Evolutionary conservation across 192 early-diverging fungal species (phyloP), one percentile per base, ranked within the genome.

Genomic region (Physocladia obscura): DNA sequence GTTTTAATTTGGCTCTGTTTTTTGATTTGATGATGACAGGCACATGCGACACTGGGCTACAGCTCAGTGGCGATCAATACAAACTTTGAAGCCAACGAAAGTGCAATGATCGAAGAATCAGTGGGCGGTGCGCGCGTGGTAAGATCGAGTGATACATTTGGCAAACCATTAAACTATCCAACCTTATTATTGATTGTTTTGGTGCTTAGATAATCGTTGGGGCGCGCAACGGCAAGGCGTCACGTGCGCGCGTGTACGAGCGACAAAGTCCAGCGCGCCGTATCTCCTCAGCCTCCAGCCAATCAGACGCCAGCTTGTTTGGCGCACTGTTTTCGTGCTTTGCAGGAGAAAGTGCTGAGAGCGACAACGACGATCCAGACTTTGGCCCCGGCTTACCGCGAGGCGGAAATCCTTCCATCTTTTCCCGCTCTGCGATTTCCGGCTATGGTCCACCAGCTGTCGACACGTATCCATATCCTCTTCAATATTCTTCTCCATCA

Each of bases 31-130:
- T n/a, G n/a, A n/a, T n/a, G n/a, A n/a, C n/a, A 31, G 8, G 57
- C 57, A 19, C 26, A 11, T 31, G 30, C 11, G 5, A 32, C 57
- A 19, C 24, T 58, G 26, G 57, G 57, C 57, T 30, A 8, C 57
- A 30, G 15, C 15, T 8, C 3, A 5, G 57, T 30, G 57, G 19
- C 57, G 4, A 32, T 58, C 27, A 58, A 58, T 21, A 32, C 11
- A 31, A 58, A 58, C 57, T 58, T 58, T 35, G 57, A 58, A 58
- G 57, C 26, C 19, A 35, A 31, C 31, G 19, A 32, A 44, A n/a
- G 40, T n/a, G 11, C 40, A n/a, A n/a, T n/a, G n/a, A n/a, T n/a
- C n/a, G n/a, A n/a, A n/a, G n/a, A n/a, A n/a, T n/a, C n/a, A n/a
- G n/a, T n/a, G n/a, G n/a, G n/a, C n/a, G n/a, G n/a, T n/a, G n/a